Base-by-base conservation (phyloP, 768 basidiomycete species). In the Rhizopogon salebrosus region DNA sequence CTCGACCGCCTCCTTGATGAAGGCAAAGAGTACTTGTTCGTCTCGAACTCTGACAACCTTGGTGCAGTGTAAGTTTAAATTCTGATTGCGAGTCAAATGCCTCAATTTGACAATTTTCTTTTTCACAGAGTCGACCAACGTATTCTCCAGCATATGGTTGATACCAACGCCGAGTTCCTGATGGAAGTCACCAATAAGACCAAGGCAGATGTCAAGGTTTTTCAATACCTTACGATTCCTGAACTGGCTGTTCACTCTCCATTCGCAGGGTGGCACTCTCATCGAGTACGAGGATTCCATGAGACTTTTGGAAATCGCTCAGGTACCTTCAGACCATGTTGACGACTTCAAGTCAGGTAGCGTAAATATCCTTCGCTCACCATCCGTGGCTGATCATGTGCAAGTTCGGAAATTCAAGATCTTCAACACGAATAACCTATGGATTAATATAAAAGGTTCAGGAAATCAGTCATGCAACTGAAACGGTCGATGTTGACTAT, bases 121-220 rank as follows among this genome's bases (percentile, higher is more conserved):
- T 45, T 49, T 54, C 34, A 55, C 52, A 84, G 88, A 57, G 90
- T 90, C 63, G 90, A 92, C 70, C 80, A 87, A 66, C 81, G 78
- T 59, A 95, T 95, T 64, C 74, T 92, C 53, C 83, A 87, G 64
- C 85, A 93, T 68, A 93, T 95, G 88, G 80, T 89, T 59, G 81
- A 89, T 63, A 78, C 80, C 10, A 72, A 83, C 56, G 81, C 88
- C 26, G 93, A 95, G 70, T 94, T 93, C 74, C 70, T 93, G 67
- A 93, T 93, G 91, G 91, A 95, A 71, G 88, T 95, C 57, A 97
- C 94, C 10, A 91, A 95, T 77, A 95, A 95, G 81, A 95, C 93
- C 64, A 94, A 95, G 80, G 92, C 88, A 46, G 92, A 87, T 63
- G 70, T 78, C 58, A 78, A 80, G 68, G 75, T 74, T 34, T 16